phyloP scores from a whole-genome alignment of 2,329 filamentous ascomycete genomes.

The Sporothrix mexicana region DNA sequence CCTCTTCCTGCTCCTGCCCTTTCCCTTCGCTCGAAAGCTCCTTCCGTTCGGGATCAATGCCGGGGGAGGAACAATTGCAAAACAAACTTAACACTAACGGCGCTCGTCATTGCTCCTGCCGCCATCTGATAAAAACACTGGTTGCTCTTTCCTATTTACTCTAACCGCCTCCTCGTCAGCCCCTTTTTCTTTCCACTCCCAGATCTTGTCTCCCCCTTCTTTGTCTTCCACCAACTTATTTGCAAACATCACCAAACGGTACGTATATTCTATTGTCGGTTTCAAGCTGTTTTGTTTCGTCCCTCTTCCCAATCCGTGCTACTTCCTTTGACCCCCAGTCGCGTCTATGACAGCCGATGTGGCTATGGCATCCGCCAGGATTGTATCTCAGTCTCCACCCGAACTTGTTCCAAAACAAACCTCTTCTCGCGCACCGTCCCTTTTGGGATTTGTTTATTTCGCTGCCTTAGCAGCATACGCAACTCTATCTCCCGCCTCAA shows the following conservation, averaged over 20 bases:
- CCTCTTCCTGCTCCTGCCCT: not conserved
- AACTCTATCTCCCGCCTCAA: conserved; percentile 25
- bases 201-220: not conserved
- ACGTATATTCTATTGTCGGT: not conserved
- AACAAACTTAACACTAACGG: not conserved
- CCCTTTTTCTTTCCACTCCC: not conserved
- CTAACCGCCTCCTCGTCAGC: not conserved
- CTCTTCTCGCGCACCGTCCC: not conserved
- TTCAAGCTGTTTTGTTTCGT: not conserved
- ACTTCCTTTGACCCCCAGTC: conserved; percentile 8
- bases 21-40: not conserved
- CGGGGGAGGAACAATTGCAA: conserved; percentile 7
- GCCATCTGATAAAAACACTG: not conserved
- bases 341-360: conserved; percentile 3
- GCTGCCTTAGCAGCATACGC: conserved; percentile 32
- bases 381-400: conserved; percentile 12
- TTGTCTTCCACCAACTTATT: too few species aligned
- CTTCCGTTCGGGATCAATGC: conserved; percentile 3
- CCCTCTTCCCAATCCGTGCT: conserved; percentile 5
- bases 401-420: conserved; percentile 2
- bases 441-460: conserved; percentile 25
- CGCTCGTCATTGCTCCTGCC: conserved; percentile 12
- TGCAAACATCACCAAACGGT: not conserved
- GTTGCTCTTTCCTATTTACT: conserved; percentile 17
- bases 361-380: conserved; percentile 8